Percentiles rank a stretch among this genome's conserved stretches.
phyloP scores from a whole-genome alignment of 2,329 filamentous ascomycete genomes.

The Colletotrichum abscissum region DNA sequence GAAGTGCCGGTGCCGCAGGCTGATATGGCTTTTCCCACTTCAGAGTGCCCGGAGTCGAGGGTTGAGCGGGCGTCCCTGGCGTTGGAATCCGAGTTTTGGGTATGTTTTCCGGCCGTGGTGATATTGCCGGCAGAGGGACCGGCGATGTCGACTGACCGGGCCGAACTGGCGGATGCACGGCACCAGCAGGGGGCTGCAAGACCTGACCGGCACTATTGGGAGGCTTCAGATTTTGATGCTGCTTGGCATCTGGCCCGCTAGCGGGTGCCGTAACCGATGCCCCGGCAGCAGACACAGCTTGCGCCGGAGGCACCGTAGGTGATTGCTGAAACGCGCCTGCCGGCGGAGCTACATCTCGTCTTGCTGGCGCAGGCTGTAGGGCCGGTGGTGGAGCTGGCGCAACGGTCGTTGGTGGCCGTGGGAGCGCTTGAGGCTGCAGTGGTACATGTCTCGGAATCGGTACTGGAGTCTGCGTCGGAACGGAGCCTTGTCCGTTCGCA shows the following conservation, averaged over 20 bases:
- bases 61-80: conserved; percentile 40
- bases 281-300: conserved; percentile 2
- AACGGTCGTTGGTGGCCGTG: neutral
- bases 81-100: conserved; percentile 46
- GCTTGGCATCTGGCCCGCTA: conserved; percentile 39
- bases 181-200: conserved; percentile 50
- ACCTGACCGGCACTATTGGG: conserved; percentile 44
- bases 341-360: conserved; percentile 24
- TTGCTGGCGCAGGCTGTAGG: conserved; percentile 1
- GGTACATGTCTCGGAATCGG: conserved; percentile 27
- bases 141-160: conserved; percentile 34
- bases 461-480: conserved; percentile 37
- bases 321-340: conserved; percentile 23
- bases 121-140: conserved; percentile 41
- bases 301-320: conserved; percentile 17
- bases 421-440: conserved; percentile 24
- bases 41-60: conserved; percentile 41
- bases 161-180: conserved; percentile 44
- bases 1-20: conserved; percentile 44
- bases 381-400: neutral
- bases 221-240: conserved; percentile 49
- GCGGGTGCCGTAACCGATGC: conserved; percentile 30
- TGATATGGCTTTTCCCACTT: conserved; percentile 58
- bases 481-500: conserved; percentile 40
- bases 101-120: conserved; percentile 47